These are phyloP conservation scores for Phytophthora cryptogea DNA, from an alignment of 352 stramenopile species.

Conservation along the genomic window DNA sequence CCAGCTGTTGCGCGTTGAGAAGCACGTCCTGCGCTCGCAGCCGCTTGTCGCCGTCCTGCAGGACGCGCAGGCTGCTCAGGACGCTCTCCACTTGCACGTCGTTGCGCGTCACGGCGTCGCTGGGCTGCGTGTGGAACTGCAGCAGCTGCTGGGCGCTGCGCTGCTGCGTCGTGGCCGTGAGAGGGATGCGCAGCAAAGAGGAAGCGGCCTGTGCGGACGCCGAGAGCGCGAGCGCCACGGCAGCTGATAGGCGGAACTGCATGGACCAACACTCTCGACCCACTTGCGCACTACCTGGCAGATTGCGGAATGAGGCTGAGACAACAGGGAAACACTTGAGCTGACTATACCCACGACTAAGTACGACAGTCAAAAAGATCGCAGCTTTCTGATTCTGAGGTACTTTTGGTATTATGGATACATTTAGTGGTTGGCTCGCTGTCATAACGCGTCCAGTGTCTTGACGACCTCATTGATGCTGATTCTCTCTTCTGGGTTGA, in stretches of 20 bases:
- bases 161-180: slow-evolving; percentile 27
- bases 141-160: slow-evolving; percentile 43
- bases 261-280: neutral
- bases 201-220: neutral
- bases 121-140: slow-evolving; percentile 41
- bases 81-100: slow-evolving; percentile 21
- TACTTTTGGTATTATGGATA: too few relatives aligned
- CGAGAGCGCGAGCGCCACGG: slow-evolving; percentile 13
- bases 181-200: slow-evolving; percentile 49
- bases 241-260: neutral
- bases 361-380: too few relatives aligned
- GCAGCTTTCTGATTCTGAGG: too few relatives aligned
- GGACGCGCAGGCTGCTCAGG: slow-evolving; percentile 22
- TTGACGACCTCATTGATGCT: slow-evolving; percentile 1
- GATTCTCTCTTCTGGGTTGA: neutral
- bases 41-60: slow-evolving; percentile 15
- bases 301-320: slow-evolving; percentile 23
- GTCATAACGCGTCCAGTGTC: neutral
- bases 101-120: neutral
- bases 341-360: neutral
- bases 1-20: slow-evolving; percentile 35
- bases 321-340: neutral
- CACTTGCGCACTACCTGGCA: slow-evolving; percentile 1
- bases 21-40: slow-evolving; percentile 20
- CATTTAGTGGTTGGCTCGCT: too few relatives aligned